These are phyloP conservation scores for Russula abietina DNA, from an alignment of 768 basidiomycete species.

Conservation along the genomic window DNA sequence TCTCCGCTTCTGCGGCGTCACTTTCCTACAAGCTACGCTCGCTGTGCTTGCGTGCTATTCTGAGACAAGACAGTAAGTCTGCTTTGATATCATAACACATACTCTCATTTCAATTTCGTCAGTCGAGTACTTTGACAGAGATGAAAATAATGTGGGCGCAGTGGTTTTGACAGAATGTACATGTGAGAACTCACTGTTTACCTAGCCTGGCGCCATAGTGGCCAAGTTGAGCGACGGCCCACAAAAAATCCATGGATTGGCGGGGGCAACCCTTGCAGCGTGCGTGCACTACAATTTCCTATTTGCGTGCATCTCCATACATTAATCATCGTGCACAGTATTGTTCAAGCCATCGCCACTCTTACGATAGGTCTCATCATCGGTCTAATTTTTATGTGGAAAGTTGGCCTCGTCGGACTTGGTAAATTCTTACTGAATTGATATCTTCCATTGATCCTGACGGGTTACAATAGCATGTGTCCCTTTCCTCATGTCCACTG, in stretches of 20 bases:
- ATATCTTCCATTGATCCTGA: not conserved
- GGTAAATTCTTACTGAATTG: constrained; percentile 37
- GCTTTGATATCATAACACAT: not conserved
- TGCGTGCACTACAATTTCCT: constrained; percentile 28
- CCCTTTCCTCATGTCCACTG: constrained; percentile 60
- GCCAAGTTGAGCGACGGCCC: constrained; percentile 73
- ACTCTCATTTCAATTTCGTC: constrained; percentile 19
- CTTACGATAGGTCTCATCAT: constrained; percentile 61
- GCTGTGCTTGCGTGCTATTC: constrained; percentile 64
- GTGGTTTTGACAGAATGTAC: not conserved
- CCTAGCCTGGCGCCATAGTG: constrained; percentile 69
- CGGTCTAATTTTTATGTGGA: constrained; percentile 68
- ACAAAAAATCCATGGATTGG: constrained; percentile 78
- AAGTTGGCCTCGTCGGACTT: constrained; percentile 74
- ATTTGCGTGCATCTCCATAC: not conserved
- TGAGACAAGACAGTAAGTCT: constrained; percentile 73
- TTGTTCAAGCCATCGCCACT: constrained; percentile 67
- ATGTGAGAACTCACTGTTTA: constrained; percentile 13
- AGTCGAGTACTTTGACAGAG: constrained; percentile 84
- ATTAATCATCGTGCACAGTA: constrained; percentile 35
- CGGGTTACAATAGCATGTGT: constrained; percentile 44
- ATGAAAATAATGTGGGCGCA: constrained; percentile 60
- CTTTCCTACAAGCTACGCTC: constrained; percentile 64
- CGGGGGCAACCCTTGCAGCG: constrained; percentile 78
- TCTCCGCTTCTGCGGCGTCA: constrained; percentile 55